Evolutionary conservation across 75 land plant species (phyloP).

Genomic region (Cunninghamia lanceolata): DNA sequence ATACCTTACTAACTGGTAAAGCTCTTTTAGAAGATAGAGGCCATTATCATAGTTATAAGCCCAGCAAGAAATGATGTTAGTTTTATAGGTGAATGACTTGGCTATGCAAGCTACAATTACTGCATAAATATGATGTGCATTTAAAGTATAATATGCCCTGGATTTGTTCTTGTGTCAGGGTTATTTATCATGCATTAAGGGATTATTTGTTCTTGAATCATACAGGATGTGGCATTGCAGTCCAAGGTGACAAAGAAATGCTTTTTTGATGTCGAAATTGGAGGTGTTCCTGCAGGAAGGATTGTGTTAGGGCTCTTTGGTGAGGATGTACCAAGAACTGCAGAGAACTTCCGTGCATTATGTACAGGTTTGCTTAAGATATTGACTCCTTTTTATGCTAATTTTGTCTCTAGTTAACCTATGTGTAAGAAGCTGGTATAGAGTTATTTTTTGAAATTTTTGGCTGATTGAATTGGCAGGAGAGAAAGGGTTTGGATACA

Average conservation of each 20-base stretch:
- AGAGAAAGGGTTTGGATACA: slow-evolving; percentile 52
- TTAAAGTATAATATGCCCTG: not conserved
- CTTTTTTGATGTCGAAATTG: slow-evolving; percentile 82
- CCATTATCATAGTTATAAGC: not conserved
- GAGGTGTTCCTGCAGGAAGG: slow-evolving; percentile 67
- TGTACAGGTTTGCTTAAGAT: slow-evolving; percentile 60
- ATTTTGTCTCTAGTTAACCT: not conserved
- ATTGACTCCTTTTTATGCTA: not conserved
- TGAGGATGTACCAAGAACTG: slow-evolving; percentile 86
- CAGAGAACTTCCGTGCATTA: slow-evolving; percentile 87
- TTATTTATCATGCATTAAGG: not conserved
- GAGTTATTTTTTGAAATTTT: not conserved
- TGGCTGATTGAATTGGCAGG: slow-evolving; percentile 20
- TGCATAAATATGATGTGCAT: not conserved
- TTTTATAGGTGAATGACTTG: not conserved
- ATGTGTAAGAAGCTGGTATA: slow-evolving; percentile 1
- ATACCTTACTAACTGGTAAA: not conserved
- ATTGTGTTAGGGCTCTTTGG: slow-evolving; percentile 86
- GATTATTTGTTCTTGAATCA: not conserved
- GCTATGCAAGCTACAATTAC: not conserved
- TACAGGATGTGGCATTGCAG: slow-evolving; percentile 5
- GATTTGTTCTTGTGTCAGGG: not conserved
- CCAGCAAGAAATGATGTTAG: not conserved
- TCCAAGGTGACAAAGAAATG: slow-evolving; percentile 15
- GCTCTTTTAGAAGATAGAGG: not conserved